Base-by-base conservation (phyloP, 768 basidiomycete species). In the Russula olivacea region DNA sequence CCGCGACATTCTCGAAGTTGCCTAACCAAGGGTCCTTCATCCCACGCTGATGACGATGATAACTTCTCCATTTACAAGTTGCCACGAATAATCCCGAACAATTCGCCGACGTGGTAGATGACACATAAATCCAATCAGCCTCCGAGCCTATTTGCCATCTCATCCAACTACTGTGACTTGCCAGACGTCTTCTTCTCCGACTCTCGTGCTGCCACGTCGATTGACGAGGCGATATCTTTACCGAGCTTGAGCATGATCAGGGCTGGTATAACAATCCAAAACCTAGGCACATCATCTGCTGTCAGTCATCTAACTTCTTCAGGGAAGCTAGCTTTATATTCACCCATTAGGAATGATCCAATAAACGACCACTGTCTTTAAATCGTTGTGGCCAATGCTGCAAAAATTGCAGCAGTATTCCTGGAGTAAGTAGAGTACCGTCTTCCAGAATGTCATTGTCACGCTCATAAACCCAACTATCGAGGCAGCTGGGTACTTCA, bases 301-400 rank as follows among this genome's bases (percentile, higher is more conserved):
- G 64, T 55, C 43, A 48, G 57, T 34, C 52, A 43, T 21, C 15
- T 23, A 61, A 12, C 25, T 21, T 49, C 45, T 32, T 23, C 38
- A 14, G 48, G 34, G 51, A 48, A 34, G 52, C 36, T 34, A 51
- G 21, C 25, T 28, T 56, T 17, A 63, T 23, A 71, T 86, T 55
- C 68, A 89, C 89, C 88, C 90, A 66, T 93, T 93, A 0, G 92
- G 89, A 50, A 91, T 70, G 59, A 91, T 77, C 83, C 85, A 95
- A 57, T 83, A 81, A 21, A 83, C 53, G 30, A 89, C 21, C 48
- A 89, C 72, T 36, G 80, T 78, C 50, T 69, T 65, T 25, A 75
- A 59, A 12, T 77, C 68, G 69, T 94, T 95, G 70, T 96, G 93
- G 10, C 91, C 91, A 32, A 86, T 76, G 11, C 82, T 77, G 69